These are phyloP conservation scores for Arctostaphylos glauca DNA, from an alignment of 148 eudicot genomes.

Conservation along the genomic window DNA sequence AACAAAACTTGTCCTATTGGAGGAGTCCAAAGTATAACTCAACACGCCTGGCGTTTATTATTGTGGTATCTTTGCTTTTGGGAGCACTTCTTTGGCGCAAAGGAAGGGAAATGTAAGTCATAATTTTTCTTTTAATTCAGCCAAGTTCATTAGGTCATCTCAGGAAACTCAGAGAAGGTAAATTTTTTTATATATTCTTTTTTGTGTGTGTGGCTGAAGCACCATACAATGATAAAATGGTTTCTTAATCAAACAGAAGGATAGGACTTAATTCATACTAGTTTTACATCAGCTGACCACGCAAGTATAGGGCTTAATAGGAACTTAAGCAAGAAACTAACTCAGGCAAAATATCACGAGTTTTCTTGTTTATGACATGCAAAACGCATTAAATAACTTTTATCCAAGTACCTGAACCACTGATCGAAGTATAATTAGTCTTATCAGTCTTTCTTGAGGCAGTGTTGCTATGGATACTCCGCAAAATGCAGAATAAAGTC, in stretches of 20 bases:
- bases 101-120: constrained; percentile 40
- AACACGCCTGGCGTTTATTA: constrained; percentile 27
- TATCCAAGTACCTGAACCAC: background rate
- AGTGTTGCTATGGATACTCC: background rate
- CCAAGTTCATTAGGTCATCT: background rate
- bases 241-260: background rate
- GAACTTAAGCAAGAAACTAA: too few relatives aligned
- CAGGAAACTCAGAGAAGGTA: background rate
- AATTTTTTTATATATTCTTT: background rate
- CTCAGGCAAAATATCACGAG: background rate
- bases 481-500: background rate
- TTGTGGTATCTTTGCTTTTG: constrained; percentile 24
- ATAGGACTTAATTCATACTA: background rate
- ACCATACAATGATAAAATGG: background rate
- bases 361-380: background rate
- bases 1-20: constrained; percentile 57
- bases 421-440: background rate
- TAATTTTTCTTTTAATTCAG: background rate
- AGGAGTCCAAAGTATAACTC: constrained; percentile 48
- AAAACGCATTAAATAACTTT: too few relatives aligned
- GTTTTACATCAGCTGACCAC: background rate
- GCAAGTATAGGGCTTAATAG: too few relatives aligned
- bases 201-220: background rate
- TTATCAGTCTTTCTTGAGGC: background rate
- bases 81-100: constrained; percentile 46